These are phyloP conservation scores for Cercophora newfieldiana DNA, from an alignment of 495 filamentous ascomycete species.

Conservation along the genomic window DNA sequence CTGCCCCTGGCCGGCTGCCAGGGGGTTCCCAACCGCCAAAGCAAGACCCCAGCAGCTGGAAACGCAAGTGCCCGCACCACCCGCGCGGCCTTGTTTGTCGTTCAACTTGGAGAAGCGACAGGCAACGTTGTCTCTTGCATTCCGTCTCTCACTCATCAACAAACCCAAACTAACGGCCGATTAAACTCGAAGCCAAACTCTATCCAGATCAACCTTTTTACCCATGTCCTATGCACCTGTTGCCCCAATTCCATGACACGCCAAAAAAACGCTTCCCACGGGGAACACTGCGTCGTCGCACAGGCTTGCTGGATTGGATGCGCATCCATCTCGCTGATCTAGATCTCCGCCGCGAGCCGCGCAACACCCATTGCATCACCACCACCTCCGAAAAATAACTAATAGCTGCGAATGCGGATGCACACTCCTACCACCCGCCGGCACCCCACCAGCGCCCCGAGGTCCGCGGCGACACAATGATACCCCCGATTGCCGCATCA, in stretches of 20 bases:
- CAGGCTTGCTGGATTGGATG: neutral
- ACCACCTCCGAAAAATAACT: neutral
- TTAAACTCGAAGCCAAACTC: neutral
- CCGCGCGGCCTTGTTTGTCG: neutral
- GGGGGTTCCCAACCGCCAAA: constrained; percentile 7
- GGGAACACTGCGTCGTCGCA: neutral
- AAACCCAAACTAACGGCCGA: neutral
- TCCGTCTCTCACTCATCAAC: constrained; percentile 4
- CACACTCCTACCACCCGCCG: constrained; percentile 18
- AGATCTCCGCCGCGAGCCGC: neutral
- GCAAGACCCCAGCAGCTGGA: neutral
- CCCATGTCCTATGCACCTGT: neutral
- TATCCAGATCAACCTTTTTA: neutral
- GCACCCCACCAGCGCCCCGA: constrained; percentile 28
- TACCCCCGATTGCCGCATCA: constrained; percentile 21
- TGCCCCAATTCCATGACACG: constrained; percentile 2
- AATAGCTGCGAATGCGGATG: constrained; percentile 24
- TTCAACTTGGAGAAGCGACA: too few relatives aligned
- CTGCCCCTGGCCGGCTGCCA: neutral
- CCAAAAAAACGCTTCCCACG: neutral
- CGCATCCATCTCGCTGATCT: constrained; percentile 1
- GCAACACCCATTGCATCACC: constrained; percentile 8
- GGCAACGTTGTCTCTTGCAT: constrained; percentile 7
- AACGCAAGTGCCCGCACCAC: constrained; percentile 12
- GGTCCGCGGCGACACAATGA: constrained; percentile 35